Evolutionary conservation across 306 rosid genomes (phyloP), one percentile per base, ranked within the genome.

Genomic region (Gleditsia sinensis): DNA sequence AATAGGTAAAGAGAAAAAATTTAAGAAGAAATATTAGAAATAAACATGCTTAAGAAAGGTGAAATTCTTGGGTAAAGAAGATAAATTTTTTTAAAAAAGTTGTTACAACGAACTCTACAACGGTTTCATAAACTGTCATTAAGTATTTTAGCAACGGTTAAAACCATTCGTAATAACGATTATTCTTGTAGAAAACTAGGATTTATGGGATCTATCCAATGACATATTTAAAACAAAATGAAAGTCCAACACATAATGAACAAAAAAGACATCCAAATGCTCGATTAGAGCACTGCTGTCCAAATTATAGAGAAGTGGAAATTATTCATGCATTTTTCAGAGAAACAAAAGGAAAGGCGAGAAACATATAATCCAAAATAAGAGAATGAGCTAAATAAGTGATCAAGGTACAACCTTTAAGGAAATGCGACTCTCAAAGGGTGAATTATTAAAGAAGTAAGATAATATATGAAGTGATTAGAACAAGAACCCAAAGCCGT

Each of bases 401-500:
- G 57, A 71, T 23, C 74, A 66, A 69, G 27, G 82, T 34, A 49
- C 30, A 86, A 91, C 98, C 97, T 94, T 91, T 34, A 91, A 75
- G 63, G 67, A 61, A 75, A 68, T 32, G 45, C 86, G 84, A 71
- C 56, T 82, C 73, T 59, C 78, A 13, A 91, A 83, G 28, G 11
- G 68, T 63, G 93, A 87, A 83, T 74, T 88, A 75, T 88, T 56
- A 84, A 87, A 91, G 61, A 88, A 63, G 76, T 88, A 96, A 20
- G 88, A 64, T 27, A 90, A 86, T 74, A 88, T 72, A 71, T 46
- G 46, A 70, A 94, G 89, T 89, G 91, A 86, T 74, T 48, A 10
- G 97, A 91, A 84, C 83, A 76, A 70, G 89, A 87, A 13, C 78
- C 80, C 82, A 94, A 69, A 40, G 95, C 88, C 86, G 83, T 90